Conservation (phyloP, 345 rosid genomes). For the Rhodamnia argentea region DNA sequence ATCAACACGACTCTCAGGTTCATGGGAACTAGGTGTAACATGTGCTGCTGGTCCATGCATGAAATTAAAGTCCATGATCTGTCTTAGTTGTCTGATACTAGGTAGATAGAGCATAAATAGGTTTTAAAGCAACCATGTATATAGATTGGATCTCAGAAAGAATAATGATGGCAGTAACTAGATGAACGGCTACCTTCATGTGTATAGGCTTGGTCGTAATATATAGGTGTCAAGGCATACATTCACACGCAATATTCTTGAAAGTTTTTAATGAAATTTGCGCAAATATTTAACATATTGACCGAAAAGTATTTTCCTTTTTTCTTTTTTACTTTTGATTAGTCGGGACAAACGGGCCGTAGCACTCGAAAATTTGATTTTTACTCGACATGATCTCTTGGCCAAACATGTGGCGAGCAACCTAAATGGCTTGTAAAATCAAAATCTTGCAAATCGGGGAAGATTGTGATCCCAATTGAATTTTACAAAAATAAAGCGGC, state of each 20-base stretch:
- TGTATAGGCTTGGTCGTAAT: not conserved
- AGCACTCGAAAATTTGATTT: not conserved
- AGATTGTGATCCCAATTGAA: too few species aligned
- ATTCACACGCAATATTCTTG: not conserved
- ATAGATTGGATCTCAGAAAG: not conserved
- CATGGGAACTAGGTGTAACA: not conserved
- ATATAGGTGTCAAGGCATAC: not conserved
- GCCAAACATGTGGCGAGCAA: not conserved
- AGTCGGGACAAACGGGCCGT: not conserved
- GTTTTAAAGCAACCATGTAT: not conserved
- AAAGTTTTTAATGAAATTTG: not conserved
- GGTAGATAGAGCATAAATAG: not conserved
- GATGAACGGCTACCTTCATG: not conserved
- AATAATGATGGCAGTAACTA: not conserved
- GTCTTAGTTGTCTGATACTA: not conserved
- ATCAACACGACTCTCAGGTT: not conserved
- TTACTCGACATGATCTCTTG: not conserved
- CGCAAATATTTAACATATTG: not conserved
- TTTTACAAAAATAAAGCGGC: too few species aligned
- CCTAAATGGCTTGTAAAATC: not conserved
- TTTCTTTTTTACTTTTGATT: not conserved
- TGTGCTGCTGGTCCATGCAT: not conserved
- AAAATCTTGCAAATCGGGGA: not conserved
- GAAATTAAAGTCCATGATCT: not conserved
- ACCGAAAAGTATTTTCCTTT: not conserved